These are phyloP conservation scores for Pythium pectinolyticum DNA, from an alignment of 352 stramenopile species.

Conservation along the genomic window DNA sequence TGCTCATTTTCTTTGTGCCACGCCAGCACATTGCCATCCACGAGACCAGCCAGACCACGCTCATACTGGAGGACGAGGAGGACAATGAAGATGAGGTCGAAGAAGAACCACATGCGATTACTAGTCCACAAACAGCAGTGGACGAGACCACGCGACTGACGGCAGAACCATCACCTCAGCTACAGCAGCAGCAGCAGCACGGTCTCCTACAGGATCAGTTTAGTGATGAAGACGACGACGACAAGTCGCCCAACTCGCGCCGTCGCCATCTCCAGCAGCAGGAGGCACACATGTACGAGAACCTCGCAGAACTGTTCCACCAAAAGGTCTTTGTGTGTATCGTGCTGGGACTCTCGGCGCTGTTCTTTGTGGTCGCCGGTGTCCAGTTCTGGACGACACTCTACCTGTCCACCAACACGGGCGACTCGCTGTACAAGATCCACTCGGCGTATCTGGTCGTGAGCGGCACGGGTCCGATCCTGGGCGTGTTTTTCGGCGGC, in stretches of 20 bases:
- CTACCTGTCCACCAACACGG: constrained; percentile 79
- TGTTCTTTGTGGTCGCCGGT: constrained; percentile 83
- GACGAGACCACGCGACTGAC: constrained; percentile 20
- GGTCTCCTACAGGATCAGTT: too few relatives aligned
- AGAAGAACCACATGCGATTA: constrained; percentile 25
- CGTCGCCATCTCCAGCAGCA: constrained; percentile 29
- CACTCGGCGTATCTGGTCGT: constrained; percentile 75
- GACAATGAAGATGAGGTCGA: constrained; percentile 34
- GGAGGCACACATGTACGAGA: constrained; percentile 43
- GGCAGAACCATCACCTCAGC: too few relatives aligned
- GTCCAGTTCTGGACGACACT: constrained; percentile 87
- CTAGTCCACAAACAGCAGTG: neutral
- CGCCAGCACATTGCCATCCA: constrained; percentile 64
- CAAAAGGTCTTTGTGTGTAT: constrained; percentile 76
- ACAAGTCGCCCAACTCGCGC: constrained; percentile 4
- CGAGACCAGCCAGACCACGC: constrained; percentile 49
- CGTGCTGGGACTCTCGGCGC: constrained; percentile 73
- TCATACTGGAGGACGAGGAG: constrained; percentile 57
- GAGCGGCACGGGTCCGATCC: constrained; percentile 72
- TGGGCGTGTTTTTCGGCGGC: constrained; percentile 85
- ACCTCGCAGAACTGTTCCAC: constrained; percentile 51
- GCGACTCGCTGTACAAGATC: constrained; percentile 77
- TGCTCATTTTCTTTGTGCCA: constrained; percentile 82
- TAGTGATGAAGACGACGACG: too few relatives aligned
- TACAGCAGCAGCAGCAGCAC: too few relatives aligned